Evolutionary conservation across 225 moss, liverwort and hornwort species (phyloP), one percentile per base, ranked within the genome.

Genomic region (Bryoerythrophyllum caledonicum): DNA sequence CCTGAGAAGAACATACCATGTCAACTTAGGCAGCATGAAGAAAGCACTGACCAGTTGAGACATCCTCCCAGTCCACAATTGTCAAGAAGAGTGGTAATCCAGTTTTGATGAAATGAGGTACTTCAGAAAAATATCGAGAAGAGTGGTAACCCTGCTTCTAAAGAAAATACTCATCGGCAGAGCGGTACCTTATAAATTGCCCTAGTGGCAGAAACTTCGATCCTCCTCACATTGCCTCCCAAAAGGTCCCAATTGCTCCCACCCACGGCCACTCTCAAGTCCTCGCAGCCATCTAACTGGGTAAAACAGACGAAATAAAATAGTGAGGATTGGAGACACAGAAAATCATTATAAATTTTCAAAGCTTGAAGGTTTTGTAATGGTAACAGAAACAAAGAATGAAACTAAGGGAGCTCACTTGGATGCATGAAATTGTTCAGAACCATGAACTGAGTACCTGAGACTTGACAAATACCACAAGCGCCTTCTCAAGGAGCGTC

Each of bases 171-270:
- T 14, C 38, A 56, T 57, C 35, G 57, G 59, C 41, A 46, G 19
- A 77, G 61, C 53, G 52, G 12, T 80, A 88, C 88, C 88, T 88
- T 86, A 56, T 86, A 88, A 71, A 65, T 74, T 53, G 81, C 88
- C 68, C 65, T 76, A 40, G 81, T 83, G 55, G 86, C 88, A 74
- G 81, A 81, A 43, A 88, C 88, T 70, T 83, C 73, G 17, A 88
- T 79, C 28, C 71, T 83, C 64, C 56, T 83, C 65, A 86, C 83
- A 74, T 83, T 86, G 54, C 88, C 88, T 79, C 81, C 71, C 63
- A 88, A 38, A 52, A 88, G 86, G 21, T 88, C 88, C 88, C 68
- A 83, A 60, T 79, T 83, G 83, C 86, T 88, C 56, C 88, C 88
- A 38, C 79, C 65, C 54, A 88, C 88, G 52, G 68, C 74, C 64